Conservation (phyloP, 805 yeast species). For the Saccharomyces mikatae region DNA sequence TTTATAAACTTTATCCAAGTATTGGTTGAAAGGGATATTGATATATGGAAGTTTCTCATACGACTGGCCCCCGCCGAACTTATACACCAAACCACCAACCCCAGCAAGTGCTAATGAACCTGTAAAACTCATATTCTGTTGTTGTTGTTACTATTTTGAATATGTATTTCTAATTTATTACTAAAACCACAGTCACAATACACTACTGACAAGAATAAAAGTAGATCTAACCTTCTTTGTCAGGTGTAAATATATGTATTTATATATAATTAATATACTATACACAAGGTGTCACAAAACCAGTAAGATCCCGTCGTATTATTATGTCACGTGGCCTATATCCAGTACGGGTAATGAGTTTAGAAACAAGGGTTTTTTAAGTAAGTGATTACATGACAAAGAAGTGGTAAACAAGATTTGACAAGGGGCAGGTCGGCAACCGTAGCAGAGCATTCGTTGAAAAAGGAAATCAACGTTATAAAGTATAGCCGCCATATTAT, state of each 20-base stretch:
- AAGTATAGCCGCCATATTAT: background rate
- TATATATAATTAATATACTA: too few species aligned
- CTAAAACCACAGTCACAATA: too few species aligned
- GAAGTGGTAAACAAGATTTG: background rate
- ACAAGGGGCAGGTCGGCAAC: background rate
- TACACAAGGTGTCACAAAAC: background rate
- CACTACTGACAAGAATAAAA: background rate
- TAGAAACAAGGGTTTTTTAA: background rate
- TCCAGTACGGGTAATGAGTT: background rate
- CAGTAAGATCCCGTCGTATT: background rate
- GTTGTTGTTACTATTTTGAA: background rate
- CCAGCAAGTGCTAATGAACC: constrained; percentile 25
- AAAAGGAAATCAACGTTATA: background rate
- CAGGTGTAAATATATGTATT: background rate
- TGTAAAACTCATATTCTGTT: constrained; percentile 24
- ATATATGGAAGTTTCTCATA: constrained; percentile 15
- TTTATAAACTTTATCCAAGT: constrained; percentile 10
- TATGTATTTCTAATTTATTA: background rate
- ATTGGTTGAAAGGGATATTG: constrained; percentile 7
- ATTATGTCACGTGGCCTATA: background rate
- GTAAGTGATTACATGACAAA: background rate
- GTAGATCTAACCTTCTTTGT: background rate
- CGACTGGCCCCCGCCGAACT: constrained; percentile 21
- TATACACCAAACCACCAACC: constrained; percentile 23
- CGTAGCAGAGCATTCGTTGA: background rate